phyloP scores from a whole-genome alignment of 148 eudicot species.

The Rhododendron mucronatum region DNA sequence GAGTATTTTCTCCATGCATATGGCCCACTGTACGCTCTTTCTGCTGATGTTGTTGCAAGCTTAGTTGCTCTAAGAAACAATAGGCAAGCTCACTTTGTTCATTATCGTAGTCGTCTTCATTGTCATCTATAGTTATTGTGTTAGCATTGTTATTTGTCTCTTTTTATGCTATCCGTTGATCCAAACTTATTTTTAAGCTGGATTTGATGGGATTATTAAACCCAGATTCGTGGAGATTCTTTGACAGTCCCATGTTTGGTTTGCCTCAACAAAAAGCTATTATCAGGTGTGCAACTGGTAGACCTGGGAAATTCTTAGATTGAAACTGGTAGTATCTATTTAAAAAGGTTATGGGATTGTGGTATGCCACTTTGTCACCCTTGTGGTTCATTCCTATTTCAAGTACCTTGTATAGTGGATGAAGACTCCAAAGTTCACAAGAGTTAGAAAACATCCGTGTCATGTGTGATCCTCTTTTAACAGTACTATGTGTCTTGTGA shows the following conservation, averaged over 20 bases:
- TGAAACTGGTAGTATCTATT: background rate
- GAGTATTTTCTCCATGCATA: constrained; percentile 97
- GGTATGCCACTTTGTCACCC: background rate
- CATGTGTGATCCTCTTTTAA: background rate
- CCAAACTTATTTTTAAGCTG: background rate
- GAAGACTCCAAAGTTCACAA: background rate
- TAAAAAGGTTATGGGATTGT: background rate
- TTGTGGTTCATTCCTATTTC: background rate
- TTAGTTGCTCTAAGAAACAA: constrained; percentile 78
- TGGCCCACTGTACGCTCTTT: constrained; percentile 93
- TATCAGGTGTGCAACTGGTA: background rate
- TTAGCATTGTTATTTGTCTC: background rate
- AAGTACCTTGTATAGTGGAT: background rate
- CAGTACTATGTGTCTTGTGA: background rate
- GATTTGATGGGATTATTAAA: background rate
- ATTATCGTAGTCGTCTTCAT: background rate
- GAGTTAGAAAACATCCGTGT: background rate
- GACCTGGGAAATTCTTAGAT: background rate
- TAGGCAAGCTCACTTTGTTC: constrained; percentile 48
- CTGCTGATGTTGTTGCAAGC: constrained; percentile 87
- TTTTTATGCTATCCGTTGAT: background rate
- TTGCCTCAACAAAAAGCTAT: background rate
- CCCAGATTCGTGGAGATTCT: background rate
- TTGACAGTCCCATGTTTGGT: background rate
- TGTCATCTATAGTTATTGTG: background rate